Evolutionary conservation across 2,329 filamentous ascomycete species (phyloP).

Genomic region (Rhinocladiella mackenziei): DNA sequence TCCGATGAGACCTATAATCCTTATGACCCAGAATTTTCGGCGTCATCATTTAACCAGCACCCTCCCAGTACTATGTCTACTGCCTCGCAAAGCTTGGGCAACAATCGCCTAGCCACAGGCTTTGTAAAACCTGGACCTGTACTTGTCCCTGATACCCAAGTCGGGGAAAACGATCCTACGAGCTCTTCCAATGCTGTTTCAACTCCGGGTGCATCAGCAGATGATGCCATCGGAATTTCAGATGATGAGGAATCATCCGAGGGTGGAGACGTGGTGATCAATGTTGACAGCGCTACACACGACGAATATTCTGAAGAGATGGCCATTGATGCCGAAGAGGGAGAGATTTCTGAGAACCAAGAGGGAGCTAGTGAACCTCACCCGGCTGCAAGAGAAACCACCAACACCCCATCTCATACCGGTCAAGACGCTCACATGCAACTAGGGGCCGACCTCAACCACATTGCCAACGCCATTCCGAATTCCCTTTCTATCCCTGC

Average conservation of each 20-base stretch:
- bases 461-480: not conserved
- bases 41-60: not conserved
- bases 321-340: constrained; percentile 10
- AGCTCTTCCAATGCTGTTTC: not conserved
- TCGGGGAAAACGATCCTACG: not conserved
- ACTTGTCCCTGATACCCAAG: constrained; percentile 1
- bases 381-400: constrained; percentile 2
- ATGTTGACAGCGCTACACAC: constrained; percentile 33
- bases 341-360: constrained; percentile 2
- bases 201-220: constrained; percentile 8
- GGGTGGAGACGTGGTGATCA: constrained; percentile 43
- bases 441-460: constrained; percentile 13
- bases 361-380: constrained; percentile 6
- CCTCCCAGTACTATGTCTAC: not conserved
- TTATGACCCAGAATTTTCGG: not conserved
- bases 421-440: constrained; percentile 12
- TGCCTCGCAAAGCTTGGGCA: constrained; percentile 17
- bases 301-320: constrained; percentile 16
- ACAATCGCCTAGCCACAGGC: constrained; percentile 27
- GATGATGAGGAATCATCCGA: constrained; percentile 31
- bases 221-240: constrained; percentile 30
- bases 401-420: constrained; percentile 3
- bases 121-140: constrained; percentile 15
- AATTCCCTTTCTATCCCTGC: not conserved
- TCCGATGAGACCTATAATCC: not conserved